phyloP scores from a whole-genome alignment of 495 filamentous ascomycete genomes.

The Aspergillus campestris region DNA sequence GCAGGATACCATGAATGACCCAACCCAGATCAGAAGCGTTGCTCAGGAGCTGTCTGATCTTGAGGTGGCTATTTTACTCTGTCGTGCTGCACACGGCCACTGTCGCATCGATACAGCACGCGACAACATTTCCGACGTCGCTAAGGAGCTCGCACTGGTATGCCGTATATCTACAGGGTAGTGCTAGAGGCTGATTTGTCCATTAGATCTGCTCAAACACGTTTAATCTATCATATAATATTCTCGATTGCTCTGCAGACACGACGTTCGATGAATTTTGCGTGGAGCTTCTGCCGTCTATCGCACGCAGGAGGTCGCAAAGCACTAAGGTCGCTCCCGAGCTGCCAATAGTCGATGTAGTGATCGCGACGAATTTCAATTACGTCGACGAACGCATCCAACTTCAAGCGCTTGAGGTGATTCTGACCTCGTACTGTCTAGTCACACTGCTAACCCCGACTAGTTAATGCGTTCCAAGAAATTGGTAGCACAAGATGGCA shows the following conservation, averaged over 20 bases:
- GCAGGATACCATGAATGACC: conserved; percentile 46
- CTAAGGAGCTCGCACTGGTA: conserved; percentile 66
- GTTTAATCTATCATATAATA: conserved; percentile 59
- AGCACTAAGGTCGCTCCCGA: conserved; percentile 8
- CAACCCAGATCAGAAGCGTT: conserved; percentile 42
- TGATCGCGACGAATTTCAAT: conserved; percentile 76
- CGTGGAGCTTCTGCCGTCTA: conserved; percentile 48
- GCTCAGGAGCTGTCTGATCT: conserved; percentile 74
- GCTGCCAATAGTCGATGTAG: conserved; percentile 59
- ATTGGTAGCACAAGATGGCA: conserved; percentile 61
- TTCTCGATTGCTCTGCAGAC: conserved; percentile 60
- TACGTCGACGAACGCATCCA: conserved; percentile 63
- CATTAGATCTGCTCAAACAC: conserved; percentile 54
- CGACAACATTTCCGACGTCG: conserved; percentile 51
- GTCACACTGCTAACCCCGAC: conserved; percentile 6
- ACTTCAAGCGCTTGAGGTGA: conserved; percentile 71
- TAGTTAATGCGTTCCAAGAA: conserved; percentile 74
- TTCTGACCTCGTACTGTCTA: background rate
- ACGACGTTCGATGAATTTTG: conserved; percentile 77
- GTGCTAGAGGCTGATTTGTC: conserved; percentile 1
- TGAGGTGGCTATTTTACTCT: conserved; percentile 78
- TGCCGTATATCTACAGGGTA: conserved; percentile 9
- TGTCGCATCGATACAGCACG: conserved; percentile 74
- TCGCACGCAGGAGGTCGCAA: conserved; percentile 14
- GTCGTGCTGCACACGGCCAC: conserved; percentile 70